These are phyloP conservation scores for Zygotorulaspora chibaensis DNA, from an alignment of 805 yeast genomes.

Conservation along the genomic window DNA sequence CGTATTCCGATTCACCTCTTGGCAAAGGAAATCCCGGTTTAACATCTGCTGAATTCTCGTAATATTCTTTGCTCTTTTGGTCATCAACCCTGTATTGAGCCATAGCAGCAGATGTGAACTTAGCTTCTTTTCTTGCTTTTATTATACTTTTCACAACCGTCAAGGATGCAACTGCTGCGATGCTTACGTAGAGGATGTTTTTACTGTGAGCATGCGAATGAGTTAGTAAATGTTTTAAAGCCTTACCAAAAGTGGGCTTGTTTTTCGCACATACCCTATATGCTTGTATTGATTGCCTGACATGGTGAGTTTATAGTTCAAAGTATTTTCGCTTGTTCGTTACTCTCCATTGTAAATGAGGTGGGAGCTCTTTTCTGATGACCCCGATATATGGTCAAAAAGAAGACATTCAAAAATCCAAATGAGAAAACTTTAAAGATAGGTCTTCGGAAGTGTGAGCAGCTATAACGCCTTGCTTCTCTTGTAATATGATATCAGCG, in stretches of 20 bases:
- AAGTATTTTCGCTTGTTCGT: too few species aligned
- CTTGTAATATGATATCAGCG: too few species aligned
- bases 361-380: too few species aligned
- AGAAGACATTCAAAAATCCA: too few species aligned
- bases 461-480: too few species aligned
- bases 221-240: constrained; percentile 5
- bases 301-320: neutral
- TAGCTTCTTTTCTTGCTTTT: constrained; percentile 35
- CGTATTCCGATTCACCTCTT: constrained; percentile 18
- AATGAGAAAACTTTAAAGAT: too few species aligned
- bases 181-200: constrained; percentile 25
- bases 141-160: constrained; percentile 30
- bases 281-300: constrained; percentile 22
- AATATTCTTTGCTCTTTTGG: constrained; percentile 23
- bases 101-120: constrained; percentile 35
- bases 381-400: too few species aligned
- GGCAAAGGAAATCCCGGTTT: constrained; percentile 56
- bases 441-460: too few species aligned
- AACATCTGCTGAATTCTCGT: constrained; percentile 36
- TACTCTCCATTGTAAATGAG: too few species aligned
- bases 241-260: neutral
- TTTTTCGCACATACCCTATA: constrained; percentile 30
- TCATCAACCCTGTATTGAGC: constrained; percentile 10
- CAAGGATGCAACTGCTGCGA: constrained; percentile 28
- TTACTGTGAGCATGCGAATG: constrained; percentile 15